A percentile compares a stretch with the other conserved stretches of the same genome.
These are phyloP conservation scores for Plasmodium relictum DNA, from an alignment of 169 alveolate species.

Conservation along the genomic window DNA sequence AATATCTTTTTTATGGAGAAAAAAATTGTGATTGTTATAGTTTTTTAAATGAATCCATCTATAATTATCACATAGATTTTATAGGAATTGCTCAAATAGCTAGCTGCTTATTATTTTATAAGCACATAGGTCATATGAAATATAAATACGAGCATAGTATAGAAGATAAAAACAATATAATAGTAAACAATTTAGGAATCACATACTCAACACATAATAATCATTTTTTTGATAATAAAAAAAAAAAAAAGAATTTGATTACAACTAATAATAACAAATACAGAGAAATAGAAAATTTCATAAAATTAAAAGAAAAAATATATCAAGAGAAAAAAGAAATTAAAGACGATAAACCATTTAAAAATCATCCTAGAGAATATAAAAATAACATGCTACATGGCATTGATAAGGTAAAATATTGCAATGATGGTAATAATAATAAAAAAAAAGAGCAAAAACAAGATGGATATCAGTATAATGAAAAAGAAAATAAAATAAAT, in stretches of 20 bases:
- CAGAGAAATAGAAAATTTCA: constrained; percentile 48
- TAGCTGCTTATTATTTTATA: constrained; percentile 64
- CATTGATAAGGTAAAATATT: background rate
- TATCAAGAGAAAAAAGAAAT: constrained; percentile 29
- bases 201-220: constrained; percentile 58
- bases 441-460: background rate
- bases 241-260: background rate
- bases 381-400: background rate
- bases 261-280: constrained; percentile 13
- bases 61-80: constrained; percentile 56
- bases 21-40: constrained; percentile 69
- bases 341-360: background rate
- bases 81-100: constrained; percentile 77
- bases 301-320: constrained; percentile 44
- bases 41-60: constrained; percentile 51
- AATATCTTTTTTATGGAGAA: constrained; percentile 60
- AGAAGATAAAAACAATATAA: constrained; percentile 10
- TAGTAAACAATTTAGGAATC: constrained; percentile 30
- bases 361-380: background rate
- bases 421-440: background rate
- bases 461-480: background rate
- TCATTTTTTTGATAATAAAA: constrained; percentile 25
- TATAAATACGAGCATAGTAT: constrained; percentile 46
- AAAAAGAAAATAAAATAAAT: background rate
- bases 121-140: constrained; percentile 49